Evolutionary conservation across 306 rosid species (phyloP), one percentile per base, ranked within the genome.

Genomic region (Castanea crenata): DNA sequence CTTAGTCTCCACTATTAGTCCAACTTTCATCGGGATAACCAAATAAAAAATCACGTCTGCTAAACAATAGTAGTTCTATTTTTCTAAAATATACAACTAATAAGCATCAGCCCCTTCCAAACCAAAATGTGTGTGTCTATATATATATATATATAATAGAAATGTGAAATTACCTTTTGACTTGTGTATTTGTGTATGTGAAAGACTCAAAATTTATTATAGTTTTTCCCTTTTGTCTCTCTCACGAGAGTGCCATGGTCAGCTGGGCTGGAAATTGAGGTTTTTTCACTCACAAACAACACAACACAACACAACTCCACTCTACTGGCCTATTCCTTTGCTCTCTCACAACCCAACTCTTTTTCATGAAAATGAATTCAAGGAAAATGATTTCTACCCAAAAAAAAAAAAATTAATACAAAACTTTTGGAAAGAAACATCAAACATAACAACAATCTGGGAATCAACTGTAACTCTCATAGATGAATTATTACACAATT

Each of bases 201-300:
- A 8, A 41, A 41, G 46, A 41, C 46, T 2, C 46, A 41, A 41
- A 41, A 41, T 83, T 79, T 79, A 74, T 49, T 82, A 27, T 67
- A 18, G 15, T 32, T 69, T 75, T 16, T 54, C 80, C 74, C 85
- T 81, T 84, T 89, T 80, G 94, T 90, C 93, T 81, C 81, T 90
- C 92, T 89, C 99, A 91, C 96, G 91, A 67, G 96, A 90, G 81
- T 85, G 93, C 92, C 93, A 89, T 81, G 92, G 92, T 93, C 98
- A 79, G 79, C 75, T 87, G 91, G 90, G 97, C 85, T 89, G 92
- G 94, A 91, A 90, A 85, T 81, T 86, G 88, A 23, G 20, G 69
- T 49, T 49, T 49, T 49, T 88, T 86, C 81, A 74, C 92, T 86
- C 84, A 78, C 78, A 85, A 49, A 79, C 82, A 82, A 69, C 82